Conservation (phyloP, 2,329 filamentous ascomycete species). For the Iodosphaeria phyllophila region DNA sequence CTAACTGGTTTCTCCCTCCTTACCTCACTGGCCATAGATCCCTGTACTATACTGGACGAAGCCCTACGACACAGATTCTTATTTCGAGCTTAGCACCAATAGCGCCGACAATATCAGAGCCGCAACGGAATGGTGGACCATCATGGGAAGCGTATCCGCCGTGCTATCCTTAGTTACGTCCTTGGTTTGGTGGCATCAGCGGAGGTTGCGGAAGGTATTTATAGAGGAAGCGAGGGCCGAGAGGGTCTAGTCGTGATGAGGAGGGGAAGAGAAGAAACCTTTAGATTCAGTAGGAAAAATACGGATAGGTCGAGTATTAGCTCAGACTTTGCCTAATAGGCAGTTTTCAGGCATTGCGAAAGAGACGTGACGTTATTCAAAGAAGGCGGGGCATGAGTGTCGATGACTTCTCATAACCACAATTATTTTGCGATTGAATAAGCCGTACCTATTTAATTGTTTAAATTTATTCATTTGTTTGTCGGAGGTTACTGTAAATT, state of each 20-base stretch:
- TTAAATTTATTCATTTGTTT: too few species aligned
- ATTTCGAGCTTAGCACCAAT: constrained; percentile 11
- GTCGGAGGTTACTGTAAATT: too few species aligned
- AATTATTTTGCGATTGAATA: too few species aligned
- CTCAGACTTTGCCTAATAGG: not conserved
- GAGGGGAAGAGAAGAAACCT: too few species aligned
- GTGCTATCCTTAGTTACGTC: constrained; percentile 10
- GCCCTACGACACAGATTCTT: constrained; percentile 5
- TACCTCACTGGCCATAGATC: constrained; percentile 1
- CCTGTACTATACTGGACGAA: constrained; percentile 4
- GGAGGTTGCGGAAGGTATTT: constrained; percentile 12
- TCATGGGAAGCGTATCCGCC: constrained; percentile 9
- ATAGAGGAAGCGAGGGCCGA: constrained; percentile 11
- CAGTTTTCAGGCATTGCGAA: too few species aligned
- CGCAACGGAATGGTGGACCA: constrained; percentile 11
- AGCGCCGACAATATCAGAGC: constrained; percentile 9
- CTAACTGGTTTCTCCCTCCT: not conserved
- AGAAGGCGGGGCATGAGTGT: too few species aligned
- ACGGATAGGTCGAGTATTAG: constrained; percentile 2
- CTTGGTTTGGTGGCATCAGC: constrained; percentile 15
- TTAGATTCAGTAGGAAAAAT: too few species aligned
- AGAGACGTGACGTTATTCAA: too few species aligned
- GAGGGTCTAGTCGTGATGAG: too few species aligned
- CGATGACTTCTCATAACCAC: too few species aligned
- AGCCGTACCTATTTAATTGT: too few species aligned